Percentiles rank a stretch among this genome's conserved stretches.
phyloP scores from a whole-genome alignment of 225 moss, liverwort and hornwort genomes.

The Bryum argenteum region DNA sequence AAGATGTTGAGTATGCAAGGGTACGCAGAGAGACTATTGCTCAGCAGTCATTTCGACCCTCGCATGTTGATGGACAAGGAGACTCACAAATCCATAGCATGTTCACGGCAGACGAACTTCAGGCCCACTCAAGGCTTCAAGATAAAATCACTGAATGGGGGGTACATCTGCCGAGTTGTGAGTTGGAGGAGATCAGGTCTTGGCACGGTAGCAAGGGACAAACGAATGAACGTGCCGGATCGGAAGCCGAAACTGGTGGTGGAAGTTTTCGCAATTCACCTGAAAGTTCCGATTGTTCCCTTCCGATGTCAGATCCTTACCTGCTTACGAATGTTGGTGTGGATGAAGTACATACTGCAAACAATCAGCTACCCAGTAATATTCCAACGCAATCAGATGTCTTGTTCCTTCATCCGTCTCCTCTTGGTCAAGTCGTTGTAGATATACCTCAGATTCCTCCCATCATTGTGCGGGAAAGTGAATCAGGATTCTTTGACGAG shows the following conservation, averaged over 20 bases:
- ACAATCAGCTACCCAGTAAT: conserved; percentile 45
- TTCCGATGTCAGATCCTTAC: conserved; percentile 54
- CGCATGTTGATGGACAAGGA: conserved; percentile 50
- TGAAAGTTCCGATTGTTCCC: conserved; percentile 70
- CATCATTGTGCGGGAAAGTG: conserved; percentile 42
- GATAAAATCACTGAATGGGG: conserved; percentile 62
- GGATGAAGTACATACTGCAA: conserved; percentile 39
- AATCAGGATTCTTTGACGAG: conserved; percentile 42
- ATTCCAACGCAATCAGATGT: conserved; percentile 48
- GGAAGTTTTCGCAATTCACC: conserved; percentile 61
- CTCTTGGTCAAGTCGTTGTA: conserved; percentile 36
- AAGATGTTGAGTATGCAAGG: conserved; percentile 53
- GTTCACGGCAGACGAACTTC: conserved; percentile 47
- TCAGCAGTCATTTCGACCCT: conserved; percentile 60
- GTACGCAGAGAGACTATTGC: conserved; percentile 52
- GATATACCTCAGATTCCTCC: conserved; percentile 49
- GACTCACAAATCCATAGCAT: conserved; percentile 55
- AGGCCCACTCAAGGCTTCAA: conserved; percentile 53
- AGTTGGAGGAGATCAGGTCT: conserved; percentile 54
- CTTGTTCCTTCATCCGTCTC: conserved; percentile 41
- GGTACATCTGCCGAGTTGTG: conserved; percentile 46
- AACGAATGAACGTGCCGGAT: conserved; percentile 46
- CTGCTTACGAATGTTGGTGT: conserved; percentile 50
- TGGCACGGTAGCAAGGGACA: conserved; percentile 50
- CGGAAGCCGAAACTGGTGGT: conserved; percentile 54